Conservation (phyloP, 169 alveolate genomes). For the Amoebophrya sp. region DNA sequence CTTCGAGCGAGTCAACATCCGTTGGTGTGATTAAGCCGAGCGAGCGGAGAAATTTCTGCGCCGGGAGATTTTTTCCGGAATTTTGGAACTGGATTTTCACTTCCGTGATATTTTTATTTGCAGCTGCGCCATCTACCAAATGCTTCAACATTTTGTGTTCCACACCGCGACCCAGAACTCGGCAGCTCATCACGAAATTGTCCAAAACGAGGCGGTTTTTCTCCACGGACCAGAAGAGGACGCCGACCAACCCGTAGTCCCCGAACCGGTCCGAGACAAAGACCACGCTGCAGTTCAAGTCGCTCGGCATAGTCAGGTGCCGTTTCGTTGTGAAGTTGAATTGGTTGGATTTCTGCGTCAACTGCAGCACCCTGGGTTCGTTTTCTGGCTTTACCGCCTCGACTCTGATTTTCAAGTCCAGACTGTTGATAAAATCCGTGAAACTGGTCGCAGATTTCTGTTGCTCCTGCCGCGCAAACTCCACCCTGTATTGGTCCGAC, state of each 20-base stretch:
- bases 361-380: not conserved
- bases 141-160: not conserved
- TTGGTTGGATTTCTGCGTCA: not conserved
- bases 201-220: not conserved
- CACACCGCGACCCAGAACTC: not conserved
- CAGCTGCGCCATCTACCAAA: not conserved
- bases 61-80: not conserved
- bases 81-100: not conserved
- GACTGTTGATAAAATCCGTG: not conserved
- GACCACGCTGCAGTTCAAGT: not conserved
- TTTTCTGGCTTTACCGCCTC: not conserved
- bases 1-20: no score
- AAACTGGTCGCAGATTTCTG: not conserved
- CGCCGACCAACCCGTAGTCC: not conserved
- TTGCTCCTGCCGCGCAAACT: not conserved
- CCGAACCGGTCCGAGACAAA: not conserved
- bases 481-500: not conserved
- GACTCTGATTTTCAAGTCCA: not conserved
- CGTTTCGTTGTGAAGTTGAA: slow-evolving; percentile 10
- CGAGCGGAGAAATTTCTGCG: not conserved
- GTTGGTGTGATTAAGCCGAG: not conserved
- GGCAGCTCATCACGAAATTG: slow-evolving; percentile 14
- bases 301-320: not conserved
- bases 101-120: not conserved
- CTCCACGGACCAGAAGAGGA: not conserved